Evolutionary conservation across 768 basidiomycete genomes (phyloP), one percentile per base, ranked within the genome.

Genomic region (Suillus luteus): DNA sequence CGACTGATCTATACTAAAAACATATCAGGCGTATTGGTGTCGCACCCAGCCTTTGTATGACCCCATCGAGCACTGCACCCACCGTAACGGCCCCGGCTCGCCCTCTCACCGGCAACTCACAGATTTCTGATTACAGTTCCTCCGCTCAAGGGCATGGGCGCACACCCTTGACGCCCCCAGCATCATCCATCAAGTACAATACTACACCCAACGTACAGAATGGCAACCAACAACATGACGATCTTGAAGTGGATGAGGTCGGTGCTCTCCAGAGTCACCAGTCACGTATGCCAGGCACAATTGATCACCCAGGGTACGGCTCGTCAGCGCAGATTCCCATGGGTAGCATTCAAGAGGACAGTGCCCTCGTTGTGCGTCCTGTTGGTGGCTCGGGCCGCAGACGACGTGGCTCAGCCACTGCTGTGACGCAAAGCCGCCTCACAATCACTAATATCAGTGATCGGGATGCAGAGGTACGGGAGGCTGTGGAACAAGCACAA

Each of bases 1-100:
- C 22, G 33, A 17, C 5, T 17, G 17, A 60, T 33, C n/a, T 35
- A 43, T 52, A 59, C 19, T 44, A 59, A 62, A 33, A 57, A 59
- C 59, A 43, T 41, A 2, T 60, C 66, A 84, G 83, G 66, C 82
- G 83, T n/a, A 85, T 85, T 38, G 83, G 83, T 3, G 67, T 69
- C 24, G 81, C 83, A 1, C 79, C 81, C 3, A 83, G 75, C 62
- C 72, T 82, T 37, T 82, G 73, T 46, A 62, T 69, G 27, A 68
- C 73, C 2, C 74, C 73, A 11, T 66, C 74, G 24, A 74, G 71
- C 49, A 70, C 69, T 1, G 72, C 75, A 15, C 65, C 74, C 24
- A n/a, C n/a, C n/a, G n/a, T n/a, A n/a, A 72, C 75, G 55, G 71
- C 72, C 11, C 74, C 75, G 24, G 64, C 65, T 59, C 73, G 70